Conservation (phyloP, 495 filamentous ascomycete species). For the Daldinia decipiens region DNA sequence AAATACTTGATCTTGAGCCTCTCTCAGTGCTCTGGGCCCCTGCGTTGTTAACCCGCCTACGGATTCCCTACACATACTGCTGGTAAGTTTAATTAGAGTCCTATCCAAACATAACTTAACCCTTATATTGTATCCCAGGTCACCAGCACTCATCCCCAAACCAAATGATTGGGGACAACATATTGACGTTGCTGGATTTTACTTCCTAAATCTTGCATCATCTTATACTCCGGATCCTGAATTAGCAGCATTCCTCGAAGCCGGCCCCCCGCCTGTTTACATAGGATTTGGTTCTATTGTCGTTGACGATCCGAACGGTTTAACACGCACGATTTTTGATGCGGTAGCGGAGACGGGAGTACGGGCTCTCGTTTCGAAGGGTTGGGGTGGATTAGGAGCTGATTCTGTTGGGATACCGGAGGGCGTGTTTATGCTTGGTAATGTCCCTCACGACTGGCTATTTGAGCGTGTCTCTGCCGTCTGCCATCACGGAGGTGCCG, state of each 20-base stretch:
- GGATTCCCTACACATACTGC: slow-evolving; percentile 81
- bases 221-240: slow-evolving; percentile 71
- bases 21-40: slow-evolving; percentile 75
- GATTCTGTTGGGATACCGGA: slow-evolving; percentile 69
- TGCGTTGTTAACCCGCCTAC: slow-evolving; percentile 67
- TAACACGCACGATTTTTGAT: slow-evolving; percentile 75
- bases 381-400: slow-evolving; percentile 80
- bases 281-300: slow-evolving; percentile 88
- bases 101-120: background rate
- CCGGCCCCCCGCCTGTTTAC: slow-evolving; percentile 77
- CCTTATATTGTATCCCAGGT: slow-evolving; percentile 45
- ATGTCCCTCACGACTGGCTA: slow-evolving; percentile 85
- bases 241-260: slow-evolving; percentile 70
- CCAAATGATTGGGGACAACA: slow-evolving; percentile 79
- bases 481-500: slow-evolving; percentile 84
- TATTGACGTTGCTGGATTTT: slow-evolving; percentile 78
- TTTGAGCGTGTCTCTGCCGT: slow-evolving; percentile 80
- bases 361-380: slow-evolving; percentile 80
- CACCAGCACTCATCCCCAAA: slow-evolving; percentile 81
- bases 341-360: slow-evolving; percentile 72
- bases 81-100: slow-evolving; percentile 61
- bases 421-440: slow-evolving; percentile 79
- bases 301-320: slow-evolving; percentile 73
- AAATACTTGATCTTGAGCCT: slow-evolving; percentile 72
- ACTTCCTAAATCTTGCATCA: slow-evolving; percentile 72